Percentiles rank a stretch among this genome's conserved stretches.
Evolutionary conservation across 192 early-diverging fungal species (phyloP).

Genomic region (Paraglomus occultum): DNA sequence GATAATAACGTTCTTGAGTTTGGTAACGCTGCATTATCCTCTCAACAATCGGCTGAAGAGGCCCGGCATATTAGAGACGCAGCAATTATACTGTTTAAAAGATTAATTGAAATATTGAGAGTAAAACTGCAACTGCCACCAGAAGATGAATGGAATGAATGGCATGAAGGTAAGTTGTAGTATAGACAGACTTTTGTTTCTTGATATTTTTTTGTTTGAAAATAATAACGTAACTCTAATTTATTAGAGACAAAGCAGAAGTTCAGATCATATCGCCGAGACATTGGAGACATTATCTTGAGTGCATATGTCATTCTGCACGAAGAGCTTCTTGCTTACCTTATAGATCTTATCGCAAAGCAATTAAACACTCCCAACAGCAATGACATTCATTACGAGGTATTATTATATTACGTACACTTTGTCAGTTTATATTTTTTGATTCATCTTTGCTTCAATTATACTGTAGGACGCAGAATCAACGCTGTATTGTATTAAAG

Average conservation of each 20-base stretch:
- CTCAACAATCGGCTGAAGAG: constrained; percentile 24
- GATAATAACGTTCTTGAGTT: background rate
- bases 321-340: constrained; percentile 48
- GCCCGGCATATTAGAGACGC: constrained; percentile 38
- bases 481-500: constrained; percentile 61
- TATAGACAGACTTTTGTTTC: background rate
- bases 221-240: background rate
- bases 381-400: constrained; percentile 28
- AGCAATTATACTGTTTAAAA: constrained; percentile 46
- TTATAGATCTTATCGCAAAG: constrained; percentile 35
- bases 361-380: constrained; percentile 31
- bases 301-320: constrained; percentile 67
- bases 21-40: constrained; percentile 26
- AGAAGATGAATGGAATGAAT: constrained; percentile 50
- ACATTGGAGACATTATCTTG: constrained; percentile 72
- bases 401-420: background rate
- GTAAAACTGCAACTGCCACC: constrained; percentile 58
- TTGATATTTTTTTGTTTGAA: background rate
- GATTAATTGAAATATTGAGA: constrained; percentile 53
- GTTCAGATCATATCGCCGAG: constrained; percentile 63
- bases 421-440: background rate
- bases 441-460: background rate
- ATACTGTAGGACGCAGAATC: constrained; percentile 46
- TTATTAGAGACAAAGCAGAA: constrained; percentile 52
- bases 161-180: constrained; percentile 45